These are phyloP conservation scores for Vigna reflexopilosa DNA, from an alignment of 306 rosid species.

Conservation along the genomic window DNA sequence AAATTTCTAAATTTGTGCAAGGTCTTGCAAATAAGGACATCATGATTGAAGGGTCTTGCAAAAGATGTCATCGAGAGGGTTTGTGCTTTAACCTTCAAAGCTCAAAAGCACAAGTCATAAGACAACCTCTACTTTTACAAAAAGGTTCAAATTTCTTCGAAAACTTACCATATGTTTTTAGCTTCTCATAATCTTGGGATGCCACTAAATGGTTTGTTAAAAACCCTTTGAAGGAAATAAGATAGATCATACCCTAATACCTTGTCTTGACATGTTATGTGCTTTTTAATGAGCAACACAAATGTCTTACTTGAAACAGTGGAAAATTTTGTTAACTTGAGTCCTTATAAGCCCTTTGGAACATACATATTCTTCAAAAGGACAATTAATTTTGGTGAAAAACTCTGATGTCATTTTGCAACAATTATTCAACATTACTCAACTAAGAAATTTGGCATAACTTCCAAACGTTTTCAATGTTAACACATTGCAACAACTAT, in stretches of 20 bases:
- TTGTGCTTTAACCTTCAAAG: conserved; percentile 46
- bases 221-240: conserved; percentile 58
- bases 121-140: conserved; percentile 1
- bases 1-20: not conserved
- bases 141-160: conserved; percentile 38
- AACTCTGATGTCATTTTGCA: conserved; percentile 80
- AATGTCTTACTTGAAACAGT: conserved; percentile 59
- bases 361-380: conserved; percentile 63
- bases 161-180: conserved; percentile 36
- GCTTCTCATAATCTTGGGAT: conserved; percentile 63
- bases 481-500: conserved; percentile 59
- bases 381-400: conserved; percentile 51
- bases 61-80: conserved; percentile 51
- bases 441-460: conserved; percentile 41
- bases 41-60: conserved; percentile 51
- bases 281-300: conserved; percentile 71
- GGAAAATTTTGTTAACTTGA: conserved; percentile 58
- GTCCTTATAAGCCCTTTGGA: conserved; percentile 89
- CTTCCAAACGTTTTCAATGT: conserved; percentile 29
- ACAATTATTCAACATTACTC: conserved; percentile 62
- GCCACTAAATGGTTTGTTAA: conserved; percentile 49
- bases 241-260: conserved; percentile 51
- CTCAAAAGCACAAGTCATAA: conserved; percentile 50
- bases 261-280: conserved; percentile 48
- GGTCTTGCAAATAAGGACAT: not conserved